Evolutionary conservation across 2,329 filamentous ascomycete genomes (phyloP), one percentile per base, ranked within the genome.

Genomic region (Neospermospora avenae): DNA sequence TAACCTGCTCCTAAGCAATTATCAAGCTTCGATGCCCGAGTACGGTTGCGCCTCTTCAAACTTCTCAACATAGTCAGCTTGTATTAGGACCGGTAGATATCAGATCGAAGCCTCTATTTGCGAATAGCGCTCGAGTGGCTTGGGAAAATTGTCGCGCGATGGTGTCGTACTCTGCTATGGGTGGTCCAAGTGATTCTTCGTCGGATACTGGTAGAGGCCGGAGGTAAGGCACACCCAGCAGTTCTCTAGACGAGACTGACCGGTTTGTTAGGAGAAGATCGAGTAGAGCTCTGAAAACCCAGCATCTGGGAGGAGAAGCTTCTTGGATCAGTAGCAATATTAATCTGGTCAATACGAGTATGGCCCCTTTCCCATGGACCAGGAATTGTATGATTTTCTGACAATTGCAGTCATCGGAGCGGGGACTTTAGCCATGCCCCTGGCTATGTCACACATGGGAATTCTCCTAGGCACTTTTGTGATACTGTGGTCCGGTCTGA

Each of bases 341-440:
- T 77, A 99, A 99, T 74, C 81, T 99, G 65, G 82, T 98, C 65
- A 99, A 99, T 76, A 99, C 95, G 18, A 99, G 91, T 95, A 81
- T 61, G 84, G 70, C 60, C 54, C 49, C 39, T 39, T 10, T 44
- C n/a, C 45, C n/a, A 16, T n/a, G 20, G 41, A 14, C 31, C 31
- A 41, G 11, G 3, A n/a, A 45, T n/a, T 18, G 11, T 20, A 42
- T 3, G 2, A 3, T 20, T 24, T 52, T 51, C 55, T 57, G 55
- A 57, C 55, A 28, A 39, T 18, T 16, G 44, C 57, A 95, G 91
- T 99, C 71, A 85, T 99, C 65, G 95, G 95, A 59, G 93, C 95
- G 37, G 95, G 95, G 57, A 93, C 96, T 1, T 84, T 99, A 44
- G 95, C 53, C 14, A 89, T 97, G 93, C 93, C 93, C n/a, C 87